Conservation (phyloP, 2,329 filamentous ascomycete species). For the Stylonectria norvegica region DNA sequence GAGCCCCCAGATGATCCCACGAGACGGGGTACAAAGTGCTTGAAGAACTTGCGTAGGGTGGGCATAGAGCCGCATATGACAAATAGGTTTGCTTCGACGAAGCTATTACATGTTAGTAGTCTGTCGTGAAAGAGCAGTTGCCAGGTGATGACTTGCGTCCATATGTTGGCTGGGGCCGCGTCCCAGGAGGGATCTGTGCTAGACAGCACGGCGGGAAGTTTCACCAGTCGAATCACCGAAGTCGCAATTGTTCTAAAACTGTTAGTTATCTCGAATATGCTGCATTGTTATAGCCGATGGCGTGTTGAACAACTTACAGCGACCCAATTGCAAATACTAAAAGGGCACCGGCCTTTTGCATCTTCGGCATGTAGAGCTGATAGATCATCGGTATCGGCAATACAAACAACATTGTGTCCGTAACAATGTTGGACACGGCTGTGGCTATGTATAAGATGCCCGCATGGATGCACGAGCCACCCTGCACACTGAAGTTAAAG, state of each 20-base stretch:
- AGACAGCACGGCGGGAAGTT: constrained; percentile 23
- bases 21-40: constrained; percentile 29
- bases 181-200: constrained; percentile 30
- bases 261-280: no score
- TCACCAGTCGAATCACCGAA: constrained; percentile 27
- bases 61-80: constrained; percentile 40
- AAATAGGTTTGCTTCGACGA: constrained; percentile 38
- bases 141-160: constrained; percentile 23
- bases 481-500: constrained; percentile 20
- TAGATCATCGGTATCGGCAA: constrained; percentile 45
- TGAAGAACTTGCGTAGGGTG: constrained; percentile 35
- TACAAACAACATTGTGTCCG: constrained; percentile 44
- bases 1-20: constrained; percentile 14
- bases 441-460: constrained; percentile 47
- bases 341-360: constrained; percentile 43
- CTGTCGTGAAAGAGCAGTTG: constrained; percentile 9
- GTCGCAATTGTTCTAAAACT: constrained; percentile 30
- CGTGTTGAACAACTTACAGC: constrained; percentile 20
- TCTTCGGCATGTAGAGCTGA: constrained; percentile 40
- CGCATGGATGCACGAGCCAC: constrained; percentile 39
- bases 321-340: constrained; percentile 43
- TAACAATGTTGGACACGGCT: constrained; percentile 45
- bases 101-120: constrained; percentile 18
- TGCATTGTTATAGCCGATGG: no score
- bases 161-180: constrained; percentile 25